Evolutionary conservation across 2,329 filamentous ascomycete genomes (phyloP).

Genomic region (Passalora sequoiae): DNA sequence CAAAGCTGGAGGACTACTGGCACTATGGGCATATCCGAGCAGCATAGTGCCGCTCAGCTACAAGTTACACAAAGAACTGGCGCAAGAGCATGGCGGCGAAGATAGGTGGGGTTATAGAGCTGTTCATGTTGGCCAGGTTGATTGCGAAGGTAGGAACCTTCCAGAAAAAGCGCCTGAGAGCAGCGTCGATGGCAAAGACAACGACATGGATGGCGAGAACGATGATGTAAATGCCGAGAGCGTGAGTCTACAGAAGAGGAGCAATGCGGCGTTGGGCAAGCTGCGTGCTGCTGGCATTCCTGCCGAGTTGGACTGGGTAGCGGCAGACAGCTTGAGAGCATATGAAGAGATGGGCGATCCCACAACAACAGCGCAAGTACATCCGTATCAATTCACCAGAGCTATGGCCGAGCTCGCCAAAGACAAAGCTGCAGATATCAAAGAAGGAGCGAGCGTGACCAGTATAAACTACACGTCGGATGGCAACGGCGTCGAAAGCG

Average conservation of each 20-base stretch:
- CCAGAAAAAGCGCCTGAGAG: slow-evolving; percentile 27
- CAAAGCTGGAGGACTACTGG: slow-evolving; percentile 87
- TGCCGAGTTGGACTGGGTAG: slow-evolving; percentile 77
- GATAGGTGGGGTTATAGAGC: slow-evolving; percentile 81
- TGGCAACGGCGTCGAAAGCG: slow-evolving; percentile 51
- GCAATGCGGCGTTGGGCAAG: slow-evolving; percentile 46
- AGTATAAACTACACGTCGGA: slow-evolving; percentile 52
- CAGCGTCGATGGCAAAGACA: slow-evolving; percentile 26
- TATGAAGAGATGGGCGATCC: slow-evolving; percentile 83
- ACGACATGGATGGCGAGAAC: slow-evolving; percentile 30
- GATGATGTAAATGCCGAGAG: slow-evolving; percentile 26
- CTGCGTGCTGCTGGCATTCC: slow-evolving; percentile 61
- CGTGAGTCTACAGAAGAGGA: slow-evolving; percentile 53
- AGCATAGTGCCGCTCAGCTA: slow-evolving; percentile 83
- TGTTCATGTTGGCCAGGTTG: slow-evolving; percentile 66
- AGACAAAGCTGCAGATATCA: slow-evolving; percentile 54
- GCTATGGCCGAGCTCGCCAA: slow-evolving; percentile 71
- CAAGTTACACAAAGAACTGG: slow-evolving; percentile 73
- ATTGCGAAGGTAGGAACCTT: slow-evolving; percentile 45
- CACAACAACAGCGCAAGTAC: slow-evolving; percentile 83
- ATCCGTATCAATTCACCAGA: slow-evolving; percentile 85
- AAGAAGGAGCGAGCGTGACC: slow-evolving; percentile 61
- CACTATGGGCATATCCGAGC: slow-evolving; percentile 82
- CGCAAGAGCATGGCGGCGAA: slow-evolving; percentile 74
- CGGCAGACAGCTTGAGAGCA: slow-evolving; percentile 57